phyloP scores from a whole-genome alignment of 2,329 filamentous ascomycete genomes.

The Penicillium sp. region DNA sequence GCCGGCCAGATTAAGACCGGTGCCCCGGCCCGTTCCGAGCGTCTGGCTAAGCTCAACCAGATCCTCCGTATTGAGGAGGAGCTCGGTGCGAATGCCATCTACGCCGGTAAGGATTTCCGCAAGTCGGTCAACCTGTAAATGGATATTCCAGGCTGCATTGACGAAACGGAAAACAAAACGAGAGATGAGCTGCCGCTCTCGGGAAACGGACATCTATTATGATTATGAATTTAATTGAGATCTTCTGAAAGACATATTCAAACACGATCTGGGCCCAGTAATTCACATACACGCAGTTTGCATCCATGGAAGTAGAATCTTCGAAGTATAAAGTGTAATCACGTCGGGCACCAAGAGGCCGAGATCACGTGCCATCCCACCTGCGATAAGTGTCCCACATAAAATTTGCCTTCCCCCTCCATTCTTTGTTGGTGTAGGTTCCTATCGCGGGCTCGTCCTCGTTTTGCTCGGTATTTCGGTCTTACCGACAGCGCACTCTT shows the following conservation, averaged over 20 bases:
- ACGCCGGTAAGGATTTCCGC: constrained; percentile 89
- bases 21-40: constrained; percentile 92
- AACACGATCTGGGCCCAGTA: neutral
- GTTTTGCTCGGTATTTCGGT: constrained; percentile 7
- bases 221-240: constrained; percentile 29
- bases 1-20: constrained; percentile 98
- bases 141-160: constrained; percentile 2
- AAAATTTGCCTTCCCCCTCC: constrained; percentile 27
- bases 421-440: constrained; percentile 19
- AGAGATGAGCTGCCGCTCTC: constrained; percentile 13
- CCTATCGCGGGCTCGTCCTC: constrained; percentile 16
- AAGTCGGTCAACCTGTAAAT: constrained; percentile 79
- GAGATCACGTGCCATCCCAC: constrained; percentile 23
- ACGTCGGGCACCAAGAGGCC: constrained; percentile 20
- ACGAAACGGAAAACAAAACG: constrained; percentile 10
- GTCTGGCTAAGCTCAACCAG: constrained; percentile 99
- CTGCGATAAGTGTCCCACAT: constrained; percentile 27
- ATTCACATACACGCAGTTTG: neutral
- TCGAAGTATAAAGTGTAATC: neutral
- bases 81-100: constrained; percentile 85
- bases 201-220: constrained; percentile 16
- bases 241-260: constrained; percentile 17
- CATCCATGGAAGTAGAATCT: no score
- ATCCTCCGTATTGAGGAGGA: constrained; percentile 99
- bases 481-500: constrained; percentile 14